Evolutionary conservation across 192 early-diverging fungal genomes (phyloP).

Genomic region (Rhizoclosmatium sp.): DNA sequence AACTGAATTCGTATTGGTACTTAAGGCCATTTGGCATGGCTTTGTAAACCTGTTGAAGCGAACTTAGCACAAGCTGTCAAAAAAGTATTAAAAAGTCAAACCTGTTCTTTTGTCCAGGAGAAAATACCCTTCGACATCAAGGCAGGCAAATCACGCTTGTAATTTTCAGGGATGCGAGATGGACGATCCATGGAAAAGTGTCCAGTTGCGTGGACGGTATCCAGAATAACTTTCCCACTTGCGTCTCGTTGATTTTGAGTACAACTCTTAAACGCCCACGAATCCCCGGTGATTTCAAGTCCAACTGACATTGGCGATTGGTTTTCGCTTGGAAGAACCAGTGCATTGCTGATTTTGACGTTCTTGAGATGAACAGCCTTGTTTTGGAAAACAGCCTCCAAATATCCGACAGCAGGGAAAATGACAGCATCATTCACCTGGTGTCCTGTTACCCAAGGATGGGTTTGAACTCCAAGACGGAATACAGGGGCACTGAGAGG

Average conservation of each 20-base stretch:
- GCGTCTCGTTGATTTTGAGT: background rate
- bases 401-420: conserved; percentile 38
- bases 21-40: background rate
- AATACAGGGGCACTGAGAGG: conserved; percentile 35
- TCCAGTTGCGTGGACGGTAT: conserved; percentile 18
- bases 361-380: conserved; percentile 16
- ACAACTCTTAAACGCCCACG: conserved; percentile 3
- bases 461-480: conserved; percentile 20
- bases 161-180: background rate
- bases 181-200: background rate
- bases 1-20: background rate
- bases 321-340: conserved; percentile 4
- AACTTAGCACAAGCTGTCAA: background rate
- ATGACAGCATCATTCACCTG: conserved; percentile 31
- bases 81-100: background rate
- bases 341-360: conserved; percentile 9
- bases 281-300: conserved; percentile 7
- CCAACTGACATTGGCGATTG: background rate
- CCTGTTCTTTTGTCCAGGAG: background rate
- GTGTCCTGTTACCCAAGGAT: conserved; percentile 40
- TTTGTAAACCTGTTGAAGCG: background rate
- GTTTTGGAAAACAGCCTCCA: conserved; percentile 38
- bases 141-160: background rate
- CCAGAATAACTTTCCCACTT: conserved; percentile 15
- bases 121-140: background rate